Conservation (phyloP, 2,329 filamentous ascomycete genomes). For the Penicillium sp. region DNA sequence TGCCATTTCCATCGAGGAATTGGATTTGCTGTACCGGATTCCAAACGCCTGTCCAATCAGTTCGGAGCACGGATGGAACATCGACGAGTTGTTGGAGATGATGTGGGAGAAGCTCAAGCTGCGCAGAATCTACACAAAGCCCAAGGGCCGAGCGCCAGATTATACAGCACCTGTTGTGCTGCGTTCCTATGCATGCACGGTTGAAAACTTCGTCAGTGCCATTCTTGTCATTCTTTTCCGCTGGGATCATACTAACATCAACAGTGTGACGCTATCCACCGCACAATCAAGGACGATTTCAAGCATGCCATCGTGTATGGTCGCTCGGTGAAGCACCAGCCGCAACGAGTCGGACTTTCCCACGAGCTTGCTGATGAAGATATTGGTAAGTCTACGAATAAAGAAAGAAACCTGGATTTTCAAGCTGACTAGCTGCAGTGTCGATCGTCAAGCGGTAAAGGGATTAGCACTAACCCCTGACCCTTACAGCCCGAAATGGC, state of each 20-base stretch:
- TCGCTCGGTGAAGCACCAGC: conserved; percentile 97
- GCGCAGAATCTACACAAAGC: conserved; percentile 93
- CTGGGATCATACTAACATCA: conserved; percentile 21
- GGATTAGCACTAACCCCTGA: conserved; percentile 17
- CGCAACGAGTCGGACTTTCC: conserved; percentile 83
- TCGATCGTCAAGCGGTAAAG: conserved; percentile 67
- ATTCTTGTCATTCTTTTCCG: background rate
- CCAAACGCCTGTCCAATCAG: conserved; percentile 97
- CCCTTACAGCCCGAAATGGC: conserved; percentile 29
- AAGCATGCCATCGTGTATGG: conserved; percentile 94
- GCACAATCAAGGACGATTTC: conserved; percentile 93
- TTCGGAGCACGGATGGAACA: conserved; percentile 95
- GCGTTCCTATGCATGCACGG: conserved; percentile 73
- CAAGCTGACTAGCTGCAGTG: conserved; percentile 44
- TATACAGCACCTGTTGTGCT: conserved; percentile 90
- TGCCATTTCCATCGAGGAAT: conserved; percentile 93
- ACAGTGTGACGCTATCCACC: conserved; percentile 94
- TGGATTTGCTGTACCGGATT: conserved; percentile 93
- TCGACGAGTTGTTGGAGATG: conserved; percentile 92
- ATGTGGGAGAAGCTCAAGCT: conserved; percentile 98
- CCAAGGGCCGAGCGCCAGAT: conserved; percentile 90
- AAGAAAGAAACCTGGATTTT: background rate
- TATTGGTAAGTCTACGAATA: conserved; percentile 65
- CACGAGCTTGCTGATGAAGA: conserved; percentile 96
- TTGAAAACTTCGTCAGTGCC: conserved; percentile 89